Conservation (phyloP, 1,284 basidiomycete genomes). For the Coniophora puteana region DNA sequence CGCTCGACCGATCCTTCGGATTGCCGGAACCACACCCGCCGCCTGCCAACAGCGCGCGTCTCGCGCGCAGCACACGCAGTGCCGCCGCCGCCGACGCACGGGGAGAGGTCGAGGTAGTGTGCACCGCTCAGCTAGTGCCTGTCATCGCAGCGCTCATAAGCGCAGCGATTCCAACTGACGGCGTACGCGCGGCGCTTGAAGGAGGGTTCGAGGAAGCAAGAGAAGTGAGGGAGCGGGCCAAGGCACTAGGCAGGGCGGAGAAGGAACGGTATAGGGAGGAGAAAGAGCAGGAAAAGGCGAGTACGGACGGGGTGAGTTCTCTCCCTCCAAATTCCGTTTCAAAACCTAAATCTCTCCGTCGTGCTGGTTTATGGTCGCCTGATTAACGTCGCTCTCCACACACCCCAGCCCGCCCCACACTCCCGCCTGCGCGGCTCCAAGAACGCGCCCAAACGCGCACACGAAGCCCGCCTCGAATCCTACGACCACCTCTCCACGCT, state of each 20-base stretch:
- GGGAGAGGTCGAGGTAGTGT: conserved; percentile 29
- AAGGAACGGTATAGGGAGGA: conserved; percentile 36
- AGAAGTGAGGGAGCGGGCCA: conserved; percentile 47
- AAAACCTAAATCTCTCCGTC: neutral
- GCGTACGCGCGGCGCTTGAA: conserved; percentile 57
- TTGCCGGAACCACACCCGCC: too few relatives aligned
- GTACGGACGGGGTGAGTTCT: too few relatives aligned
- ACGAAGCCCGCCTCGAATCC: too few relatives aligned
- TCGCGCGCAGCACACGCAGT: conserved; percentile 32
- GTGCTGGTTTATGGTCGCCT: too few relatives aligned
- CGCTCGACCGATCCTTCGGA: conserved; percentile 41
- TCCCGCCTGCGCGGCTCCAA: conserved; percentile 35
- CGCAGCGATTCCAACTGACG: conserved; percentile 39
- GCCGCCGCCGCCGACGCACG: conserved; percentile 24
- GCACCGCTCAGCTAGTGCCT: conserved; percentile 63
- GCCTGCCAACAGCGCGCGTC: conserved; percentile 28
- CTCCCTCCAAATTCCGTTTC: too few relatives aligned
- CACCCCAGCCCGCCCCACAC: conserved; percentile 34
- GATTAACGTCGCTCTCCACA: too few relatives aligned
- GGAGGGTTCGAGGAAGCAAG: conserved; percentile 46
- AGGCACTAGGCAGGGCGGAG: conserved; percentile 42
- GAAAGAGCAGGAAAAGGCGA: conserved; percentile 25
- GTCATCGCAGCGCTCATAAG: conserved; percentile 57
- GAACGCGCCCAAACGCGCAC: conserved; percentile 34
- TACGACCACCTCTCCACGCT: too few relatives aligned